These are phyloP conservation scores for Mycosphaerella sp. DNA, from an alignment of 2,329 filamentous ascomycete species.

Conservation along the genomic window DNA sequence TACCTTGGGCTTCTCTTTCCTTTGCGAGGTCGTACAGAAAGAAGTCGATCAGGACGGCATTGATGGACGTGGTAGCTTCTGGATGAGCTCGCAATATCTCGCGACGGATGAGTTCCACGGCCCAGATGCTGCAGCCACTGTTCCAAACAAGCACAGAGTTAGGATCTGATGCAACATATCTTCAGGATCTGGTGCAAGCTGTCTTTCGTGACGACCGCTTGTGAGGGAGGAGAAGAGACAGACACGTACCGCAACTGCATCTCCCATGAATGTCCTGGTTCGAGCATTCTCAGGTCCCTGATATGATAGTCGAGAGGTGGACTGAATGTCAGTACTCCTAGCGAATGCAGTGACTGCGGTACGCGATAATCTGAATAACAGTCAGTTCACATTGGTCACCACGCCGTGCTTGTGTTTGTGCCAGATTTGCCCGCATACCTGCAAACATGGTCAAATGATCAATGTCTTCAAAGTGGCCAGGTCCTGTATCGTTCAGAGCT, in stretches of 20 bases:
- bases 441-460: slow-evolving; percentile 98
- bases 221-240: not conserved
- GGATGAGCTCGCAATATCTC: slow-evolving; percentile 73
- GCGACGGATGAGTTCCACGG: slow-evolving; percentile 76
- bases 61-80: slow-evolving; percentile 53
- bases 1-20: slow-evolving; percentile 58
- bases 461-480: slow-evolving; percentile 81
- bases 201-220: not conserved
- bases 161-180: slow-evolving; percentile 7
- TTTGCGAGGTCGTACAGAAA: slow-evolving; percentile 96
- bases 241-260: slow-evolving; percentile 61
- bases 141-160: slow-evolving; percentile 1
- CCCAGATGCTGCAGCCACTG: slow-evolving; percentile 86
- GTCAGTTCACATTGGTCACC: slow-evolving; percentile 8
- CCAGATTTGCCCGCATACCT: slow-evolving; percentile 34
- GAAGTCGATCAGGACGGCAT: slow-evolving; percentile 94
- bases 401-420: not conserved
- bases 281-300: slow-evolving; percentile 56
- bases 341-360: slow-evolving; percentile 80
- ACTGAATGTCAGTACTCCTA: slow-evolving; percentile 79
- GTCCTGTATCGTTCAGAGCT: slow-evolving; percentile 75
- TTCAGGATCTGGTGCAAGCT: slow-evolving; percentile 8
- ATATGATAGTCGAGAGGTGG: slow-evolving; percentile 70
- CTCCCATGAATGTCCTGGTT: slow-evolving; percentile 71
- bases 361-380: slow-evolving; percentile 70